Evolutionary conservation across 208 protist species (phyloP).

Genomic region (Wallacemonas sp.): DNA sequence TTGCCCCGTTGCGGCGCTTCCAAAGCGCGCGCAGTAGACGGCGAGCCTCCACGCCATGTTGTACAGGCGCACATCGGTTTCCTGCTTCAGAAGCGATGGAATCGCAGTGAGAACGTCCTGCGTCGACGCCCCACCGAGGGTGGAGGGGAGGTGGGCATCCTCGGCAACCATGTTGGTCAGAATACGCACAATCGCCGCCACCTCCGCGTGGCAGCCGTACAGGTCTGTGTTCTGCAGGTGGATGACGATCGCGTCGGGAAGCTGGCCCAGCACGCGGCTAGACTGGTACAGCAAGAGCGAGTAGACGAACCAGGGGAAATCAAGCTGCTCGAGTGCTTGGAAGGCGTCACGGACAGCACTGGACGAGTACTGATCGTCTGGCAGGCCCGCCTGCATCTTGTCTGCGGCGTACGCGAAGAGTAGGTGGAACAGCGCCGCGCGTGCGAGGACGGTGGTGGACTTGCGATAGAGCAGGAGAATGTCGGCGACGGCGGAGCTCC

Average conservation of each 20-base stretch:
- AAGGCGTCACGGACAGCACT: conserved; percentile 18
- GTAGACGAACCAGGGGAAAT: conserved; percentile 82
- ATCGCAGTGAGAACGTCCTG: conserved; percentile 46
- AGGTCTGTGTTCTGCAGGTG: conserved; percentile 67
- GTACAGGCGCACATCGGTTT: conserved; percentile 42
- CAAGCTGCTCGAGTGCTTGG: conserved; percentile 53
- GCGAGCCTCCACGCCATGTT: conserved; percentile 65
- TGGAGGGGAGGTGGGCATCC: conserved; percentile 48
- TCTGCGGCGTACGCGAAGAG: conserved; percentile 65
- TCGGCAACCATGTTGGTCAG: conserved; percentile 60
- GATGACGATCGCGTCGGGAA: conserved; percentile 63
- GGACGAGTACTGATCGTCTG: not conserved
- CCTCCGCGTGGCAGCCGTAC: conserved; percentile 54
- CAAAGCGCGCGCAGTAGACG: conserved; percentile 54
- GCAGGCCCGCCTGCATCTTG: not conserved
- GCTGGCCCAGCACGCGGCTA: conserved; percentile 42
- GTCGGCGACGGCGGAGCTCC: conserved; percentile 40
- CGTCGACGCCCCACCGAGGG: conserved; percentile 21
- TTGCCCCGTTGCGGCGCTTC: conserved; percentile 11
- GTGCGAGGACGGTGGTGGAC: conserved; percentile 51
- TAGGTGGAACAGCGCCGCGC: conserved; percentile 69
- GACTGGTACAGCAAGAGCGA: conserved; percentile 80
- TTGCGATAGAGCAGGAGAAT: conserved; percentile 65
- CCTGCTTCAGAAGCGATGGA: conserved; percentile 61
- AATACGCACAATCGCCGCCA: conserved; percentile 56